Conservation (phyloP, 192 early-diverging fungal species). For the Backusella psychrophila region DNA sequence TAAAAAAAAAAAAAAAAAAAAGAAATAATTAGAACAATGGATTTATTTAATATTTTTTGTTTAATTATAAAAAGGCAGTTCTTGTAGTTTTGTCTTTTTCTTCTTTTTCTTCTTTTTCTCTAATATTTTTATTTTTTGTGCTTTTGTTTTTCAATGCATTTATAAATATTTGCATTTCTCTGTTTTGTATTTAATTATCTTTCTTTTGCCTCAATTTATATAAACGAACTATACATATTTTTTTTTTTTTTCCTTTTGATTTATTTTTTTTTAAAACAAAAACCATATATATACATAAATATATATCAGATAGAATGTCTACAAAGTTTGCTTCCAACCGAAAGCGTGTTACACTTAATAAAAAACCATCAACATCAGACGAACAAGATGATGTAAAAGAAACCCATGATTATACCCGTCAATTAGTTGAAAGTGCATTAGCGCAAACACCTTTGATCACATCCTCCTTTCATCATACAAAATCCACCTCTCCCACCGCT, state of each 20-base stretch:
- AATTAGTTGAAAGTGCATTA: neutral
- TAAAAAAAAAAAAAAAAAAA: slow-evolving; percentile 1
- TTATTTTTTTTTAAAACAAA: neutral
- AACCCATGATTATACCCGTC: slow-evolving; percentile 8
- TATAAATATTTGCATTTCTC: too few relatives aligned
- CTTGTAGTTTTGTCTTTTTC: neutral
- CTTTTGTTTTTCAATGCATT: too few relatives aligned
- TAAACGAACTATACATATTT: neutral
- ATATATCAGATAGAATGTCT: neutral
- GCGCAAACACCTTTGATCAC: neutral
- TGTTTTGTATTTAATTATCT: too few relatives aligned
- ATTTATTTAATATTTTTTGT: too few relatives aligned
- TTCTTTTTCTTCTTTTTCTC: neutral
- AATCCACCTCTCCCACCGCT: neutral
- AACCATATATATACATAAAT: neutral
- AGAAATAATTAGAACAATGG: neutral
- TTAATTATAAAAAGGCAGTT: neutral
- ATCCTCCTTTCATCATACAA: neutral
- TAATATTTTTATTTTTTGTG: too few relatives aligned
- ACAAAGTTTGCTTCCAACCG: neutral
- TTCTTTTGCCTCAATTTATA: too few relatives aligned
- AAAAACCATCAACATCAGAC: neutral
- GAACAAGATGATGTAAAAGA: neutral
- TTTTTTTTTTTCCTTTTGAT: neutral
- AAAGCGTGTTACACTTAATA: slow-evolving; percentile 11